These are phyloP conservation scores for Globisporangium irregulare DNA, from an alignment of 352 stramenopile genomes.

Conservation along the genomic window DNA sequence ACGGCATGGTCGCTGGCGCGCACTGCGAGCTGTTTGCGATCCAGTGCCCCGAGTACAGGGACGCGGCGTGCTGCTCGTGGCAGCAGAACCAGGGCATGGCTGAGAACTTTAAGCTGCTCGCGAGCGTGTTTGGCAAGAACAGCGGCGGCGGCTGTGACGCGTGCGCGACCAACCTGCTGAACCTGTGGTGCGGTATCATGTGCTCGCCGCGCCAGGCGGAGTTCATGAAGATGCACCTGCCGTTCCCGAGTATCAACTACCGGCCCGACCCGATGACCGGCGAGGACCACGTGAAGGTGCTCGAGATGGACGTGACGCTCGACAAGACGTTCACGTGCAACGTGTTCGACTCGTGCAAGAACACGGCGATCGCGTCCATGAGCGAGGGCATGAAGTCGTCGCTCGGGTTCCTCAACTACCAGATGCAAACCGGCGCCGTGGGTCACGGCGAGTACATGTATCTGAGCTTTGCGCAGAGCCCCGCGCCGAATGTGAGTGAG, in stretches of 20 bases:
- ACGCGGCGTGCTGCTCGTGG: slow-evolving; percentile 83
- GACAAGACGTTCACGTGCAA: slow-evolving; percentile 67
- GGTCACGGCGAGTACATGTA: slow-evolving; percentile 88
- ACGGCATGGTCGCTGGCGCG: slow-evolving; percentile 69
- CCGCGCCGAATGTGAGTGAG: slow-evolving; percentile 6
- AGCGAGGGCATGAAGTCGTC: slow-evolving; percentile 76
- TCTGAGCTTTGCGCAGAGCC: slow-evolving; percentile 53
- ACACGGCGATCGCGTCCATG: slow-evolving; percentile 75
- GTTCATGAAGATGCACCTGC: slow-evolving; percentile 69
- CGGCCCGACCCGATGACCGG: slow-evolving; percentile 73
- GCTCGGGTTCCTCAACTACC: slow-evolving; percentile 87
- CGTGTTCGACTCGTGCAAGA: slow-evolving; percentile 86
- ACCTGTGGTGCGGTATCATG: slow-evolving; percentile 83
- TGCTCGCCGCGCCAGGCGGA: slow-evolving; percentile 74
- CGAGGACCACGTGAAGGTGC: slow-evolving; percentile 69
- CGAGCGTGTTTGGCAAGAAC: slow-evolving; percentile 66
- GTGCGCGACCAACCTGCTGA: slow-evolving; percentile 83
- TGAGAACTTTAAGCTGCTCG: slow-evolving; percentile 82
- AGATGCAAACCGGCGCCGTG: slow-evolving; percentile 85
- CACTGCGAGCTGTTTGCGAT: slow-evolving; percentile 72
- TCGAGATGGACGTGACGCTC: slow-evolving; percentile 77
- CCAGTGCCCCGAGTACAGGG: slow-evolving; percentile 84
- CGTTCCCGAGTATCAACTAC: slow-evolving; percentile 68
- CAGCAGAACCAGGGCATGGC: slow-evolving; percentile 88
- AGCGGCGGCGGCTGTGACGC: slow-evolving; percentile 71